Conservation (phyloP, 2,329 filamentous ascomycete genomes). For the Fonsecaea nubica region DNA sequence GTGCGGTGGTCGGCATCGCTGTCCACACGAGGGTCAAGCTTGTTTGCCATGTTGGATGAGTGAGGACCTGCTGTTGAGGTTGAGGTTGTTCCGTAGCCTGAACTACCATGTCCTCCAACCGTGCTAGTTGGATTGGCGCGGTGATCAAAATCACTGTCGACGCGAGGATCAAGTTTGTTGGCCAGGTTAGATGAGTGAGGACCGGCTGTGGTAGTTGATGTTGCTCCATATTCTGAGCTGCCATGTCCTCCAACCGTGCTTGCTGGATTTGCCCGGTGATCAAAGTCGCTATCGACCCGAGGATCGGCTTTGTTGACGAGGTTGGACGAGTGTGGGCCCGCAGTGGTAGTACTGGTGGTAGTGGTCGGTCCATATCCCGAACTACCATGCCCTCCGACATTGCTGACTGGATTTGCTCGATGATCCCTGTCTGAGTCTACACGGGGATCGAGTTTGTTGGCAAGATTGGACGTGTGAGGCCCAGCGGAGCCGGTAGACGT, state of each 20-base stretch:
- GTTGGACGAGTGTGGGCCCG: conserved; percentile 48
- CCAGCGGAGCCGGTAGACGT: conserved; percentile 41
- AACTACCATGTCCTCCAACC: conserved; percentile 25
- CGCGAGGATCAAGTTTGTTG: conserved; percentile 50
- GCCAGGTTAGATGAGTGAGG: conserved; percentile 48
- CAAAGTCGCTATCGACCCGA: conserved; percentile 44
- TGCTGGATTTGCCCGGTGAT: conserved; percentile 27
- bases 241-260: conserved; percentile 25
- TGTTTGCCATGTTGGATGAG: conserved; percentile 49
- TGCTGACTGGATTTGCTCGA: conserved; percentile 20
- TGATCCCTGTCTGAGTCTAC: conserved; percentile 42
- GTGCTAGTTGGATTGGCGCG: conserved; percentile 24
- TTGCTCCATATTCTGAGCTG: conserved; percentile 15
- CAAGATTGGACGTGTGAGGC: conserved; percentile 52
- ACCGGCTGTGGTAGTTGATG: conserved; percentile 39
- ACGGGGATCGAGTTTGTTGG: conserved; percentile 50
- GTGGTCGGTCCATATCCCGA: conserved; percentile 6
- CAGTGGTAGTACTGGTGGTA: conserved; percentile 36
- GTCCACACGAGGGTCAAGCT: conserved; percentile 50
- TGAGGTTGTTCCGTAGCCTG: conserved; percentile 27
- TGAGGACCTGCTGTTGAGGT: conserved; percentile 44
- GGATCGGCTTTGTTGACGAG: conserved; percentile 52
- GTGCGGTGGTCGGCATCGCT: conserved; percentile 41
- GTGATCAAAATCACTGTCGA: conserved; percentile 43
- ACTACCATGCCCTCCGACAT: conserved; percentile 22